Evolutionary conservation across 2,329 filamentous ascomycete species (phyloP).

Genomic region (Colletotrichum magnum): DNA sequence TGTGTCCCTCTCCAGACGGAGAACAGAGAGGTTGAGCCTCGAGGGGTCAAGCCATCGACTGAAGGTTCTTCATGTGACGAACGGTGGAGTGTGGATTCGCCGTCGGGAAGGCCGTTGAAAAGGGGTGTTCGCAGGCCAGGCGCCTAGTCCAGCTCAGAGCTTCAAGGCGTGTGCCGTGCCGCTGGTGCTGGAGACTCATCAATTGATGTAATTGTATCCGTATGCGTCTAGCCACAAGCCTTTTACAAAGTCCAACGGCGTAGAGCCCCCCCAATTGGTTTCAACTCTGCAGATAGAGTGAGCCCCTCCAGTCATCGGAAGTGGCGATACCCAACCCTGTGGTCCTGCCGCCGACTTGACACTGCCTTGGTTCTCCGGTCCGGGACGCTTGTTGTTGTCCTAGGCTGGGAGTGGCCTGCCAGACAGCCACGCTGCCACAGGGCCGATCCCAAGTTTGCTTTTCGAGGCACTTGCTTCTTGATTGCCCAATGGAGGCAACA

Average conservation of each 20-base stretch:
- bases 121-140: neutral
- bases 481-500: conserved; percentile 5
- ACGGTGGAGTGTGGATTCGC: neutral
- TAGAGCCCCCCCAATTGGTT: conserved; percentile 2
- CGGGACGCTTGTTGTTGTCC: conserved; percentile 11
- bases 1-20: neutral
- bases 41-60: neutral
- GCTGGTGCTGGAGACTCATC: neutral
- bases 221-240: neutral
- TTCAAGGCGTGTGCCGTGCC: neutral
- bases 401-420: conserved; percentile 13
- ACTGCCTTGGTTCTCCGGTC: conserved; percentile 24
- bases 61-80: conserved; percentile 6
- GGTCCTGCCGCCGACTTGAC: conserved; percentile 26
- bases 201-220: neutral
- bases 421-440: conserved; percentile 1
- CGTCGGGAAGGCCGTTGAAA: neutral
- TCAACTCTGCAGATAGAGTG: conserved; percentile 5
- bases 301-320: conserved; percentile 12
- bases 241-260: neutral
- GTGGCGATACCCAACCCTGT: conserved; percentile 31
- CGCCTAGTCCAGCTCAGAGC: neutral
- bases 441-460: conserved; percentile 5
- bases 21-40: neutral
- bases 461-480: conserved; percentile 1